Evolutionary conservation across 139 green algal genomes (phyloP).

Genomic region (Chlorella vulgaris): DNA sequence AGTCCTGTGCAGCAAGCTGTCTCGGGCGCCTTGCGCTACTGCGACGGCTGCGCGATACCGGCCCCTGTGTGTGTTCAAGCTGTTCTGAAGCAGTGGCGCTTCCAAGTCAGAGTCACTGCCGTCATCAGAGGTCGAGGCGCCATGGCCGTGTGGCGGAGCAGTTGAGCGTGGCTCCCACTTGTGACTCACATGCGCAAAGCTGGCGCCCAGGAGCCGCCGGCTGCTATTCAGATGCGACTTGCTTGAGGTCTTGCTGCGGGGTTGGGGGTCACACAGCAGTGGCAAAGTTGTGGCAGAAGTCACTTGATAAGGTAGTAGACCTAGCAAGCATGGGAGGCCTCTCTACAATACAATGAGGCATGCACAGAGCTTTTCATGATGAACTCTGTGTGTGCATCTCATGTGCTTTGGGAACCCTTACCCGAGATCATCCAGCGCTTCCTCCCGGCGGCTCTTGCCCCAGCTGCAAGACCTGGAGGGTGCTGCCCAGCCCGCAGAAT

Average conservation of each 20-base stretch:
- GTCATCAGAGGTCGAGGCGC: neutral
- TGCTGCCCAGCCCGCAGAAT: neutral
- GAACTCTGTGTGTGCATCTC: too few species aligned
- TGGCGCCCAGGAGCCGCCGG: constrained; percentile 19
- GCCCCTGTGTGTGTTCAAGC: neutral
- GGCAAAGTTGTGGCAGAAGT: too few species aligned
- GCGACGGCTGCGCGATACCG: too few species aligned
- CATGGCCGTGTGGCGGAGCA: neutral
- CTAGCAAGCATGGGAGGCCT: too few species aligned
- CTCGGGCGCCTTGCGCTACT: too few species aligned
- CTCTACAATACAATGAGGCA: too few species aligned
- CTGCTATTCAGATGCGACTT: neutral
- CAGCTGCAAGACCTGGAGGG: neutral
- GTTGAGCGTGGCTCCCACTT: constrained; percentile 23
- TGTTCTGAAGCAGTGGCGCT: neutral
- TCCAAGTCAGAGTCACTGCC: neutral
- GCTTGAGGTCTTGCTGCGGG: neutral
- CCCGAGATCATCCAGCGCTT: neutral
- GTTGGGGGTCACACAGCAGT: neutral
- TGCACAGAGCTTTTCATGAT: too few species aligned
- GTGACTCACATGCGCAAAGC: neutral
- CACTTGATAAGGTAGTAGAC: too few species aligned
- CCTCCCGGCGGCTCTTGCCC: neutral
- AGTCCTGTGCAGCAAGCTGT: neutral
- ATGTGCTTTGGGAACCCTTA: too few species aligned